These are phyloP conservation scores for Cynanchum wilfordii DNA, from an alignment of 257 asterid species.

Conservation along the genomic window DNA sequence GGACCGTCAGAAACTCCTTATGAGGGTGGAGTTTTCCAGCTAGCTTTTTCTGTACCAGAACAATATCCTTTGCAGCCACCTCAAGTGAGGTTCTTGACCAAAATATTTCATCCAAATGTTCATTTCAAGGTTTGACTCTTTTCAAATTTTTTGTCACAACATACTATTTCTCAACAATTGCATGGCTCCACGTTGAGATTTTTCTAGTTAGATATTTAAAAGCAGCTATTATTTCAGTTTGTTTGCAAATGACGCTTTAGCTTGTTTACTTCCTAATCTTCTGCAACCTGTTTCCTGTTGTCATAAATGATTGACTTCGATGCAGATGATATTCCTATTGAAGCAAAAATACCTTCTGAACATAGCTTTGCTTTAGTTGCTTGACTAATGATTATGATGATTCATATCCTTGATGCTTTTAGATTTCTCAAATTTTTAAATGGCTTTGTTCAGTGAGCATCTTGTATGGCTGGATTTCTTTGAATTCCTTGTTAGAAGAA, in stretches of 20 bases:
- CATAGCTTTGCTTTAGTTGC: neutral
- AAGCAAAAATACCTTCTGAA: neutral
- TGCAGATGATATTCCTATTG: neutral
- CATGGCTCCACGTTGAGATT: neutral
- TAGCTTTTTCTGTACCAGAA: constrained; percentile 94
- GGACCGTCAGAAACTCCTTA: constrained; percentile 98
- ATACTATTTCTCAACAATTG: neutral
- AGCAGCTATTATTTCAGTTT: neutral
- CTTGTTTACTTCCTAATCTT: neutral
- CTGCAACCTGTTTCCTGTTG: neutral
- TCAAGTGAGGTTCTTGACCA: constrained; percentile 96
- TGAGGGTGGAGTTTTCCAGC: constrained; percentile 98
- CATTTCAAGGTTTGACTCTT: constrained; percentile 75
- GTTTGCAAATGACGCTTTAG: neutral
- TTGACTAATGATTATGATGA: neutral
- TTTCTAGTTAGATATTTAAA: neutral
- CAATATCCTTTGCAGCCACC: constrained; percentile 99
- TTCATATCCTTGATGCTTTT: neutral
- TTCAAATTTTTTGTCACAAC: neutral
- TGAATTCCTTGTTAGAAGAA: neutral
- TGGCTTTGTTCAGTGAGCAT: neutral
- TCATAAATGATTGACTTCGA: neutral
- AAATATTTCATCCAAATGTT: constrained; percentile 96
- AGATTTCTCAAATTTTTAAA: neutral
- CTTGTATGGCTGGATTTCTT: neutral